Percentiles rank a stretch among this genome's conserved stretches.
These are phyloP conservation scores for Trichocladium uniseriatum DNA, from an alignment of 495 filamentous ascomycete species.

Conservation along the genomic window DNA sequence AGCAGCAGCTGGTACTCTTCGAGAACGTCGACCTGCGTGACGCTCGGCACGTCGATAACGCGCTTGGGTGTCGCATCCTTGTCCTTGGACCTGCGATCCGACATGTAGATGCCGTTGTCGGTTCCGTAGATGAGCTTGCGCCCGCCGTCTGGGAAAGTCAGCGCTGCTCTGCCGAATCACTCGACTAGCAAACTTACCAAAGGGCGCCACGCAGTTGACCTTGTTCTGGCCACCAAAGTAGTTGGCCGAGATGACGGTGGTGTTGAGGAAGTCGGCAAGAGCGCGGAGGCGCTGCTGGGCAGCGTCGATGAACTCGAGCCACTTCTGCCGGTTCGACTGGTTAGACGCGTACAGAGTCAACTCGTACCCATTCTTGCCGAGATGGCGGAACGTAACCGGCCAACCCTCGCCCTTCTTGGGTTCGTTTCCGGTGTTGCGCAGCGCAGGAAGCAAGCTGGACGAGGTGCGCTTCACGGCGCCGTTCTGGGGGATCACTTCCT, in stretches of 20 bases:
- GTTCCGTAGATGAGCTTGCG: slow-evolving; percentile 90
- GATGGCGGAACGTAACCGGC: slow-evolving; percentile 95
- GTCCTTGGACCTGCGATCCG: slow-evolving; percentile 82
- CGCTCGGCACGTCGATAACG: slow-evolving; percentile 75
- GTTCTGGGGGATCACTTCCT: slow-evolving; percentile 73
- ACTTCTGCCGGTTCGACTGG: slow-evolving; percentile 75
- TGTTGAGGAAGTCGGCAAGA: slow-evolving; percentile 88
- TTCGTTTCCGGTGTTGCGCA: slow-evolving; percentile 41
- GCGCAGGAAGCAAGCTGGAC: slow-evolving; percentile 72
- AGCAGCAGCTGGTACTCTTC: slow-evolving; percentile 89
- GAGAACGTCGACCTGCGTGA: slow-evolving; percentile 91
- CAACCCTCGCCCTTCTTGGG: slow-evolving; percentile 62
- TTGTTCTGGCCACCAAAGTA: slow-evolving; percentile 77
- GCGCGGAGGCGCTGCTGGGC: slow-evolving; percentile 79
- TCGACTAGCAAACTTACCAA: slow-evolving; percentile 43
- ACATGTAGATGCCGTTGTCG: slow-evolving; percentile 84
- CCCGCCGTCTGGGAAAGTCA: slow-evolving; percentile 66
- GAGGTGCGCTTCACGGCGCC: slow-evolving; percentile 80
- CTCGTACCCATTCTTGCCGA: slow-evolving; percentile 95
- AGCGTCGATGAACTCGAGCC: slow-evolving; percentile 88
- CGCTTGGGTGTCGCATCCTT: slow-evolving; percentile 59
- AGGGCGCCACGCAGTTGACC: slow-evolving; percentile 87
- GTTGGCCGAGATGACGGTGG: slow-evolving; percentile 69
- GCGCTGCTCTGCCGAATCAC: too few relatives aligned
- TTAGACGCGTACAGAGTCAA: slow-evolving; percentile 79